Evolutionary conservation across 768 basidiomycete genomes (phyloP).

Genomic region (Mycena capillaripes): DNA sequence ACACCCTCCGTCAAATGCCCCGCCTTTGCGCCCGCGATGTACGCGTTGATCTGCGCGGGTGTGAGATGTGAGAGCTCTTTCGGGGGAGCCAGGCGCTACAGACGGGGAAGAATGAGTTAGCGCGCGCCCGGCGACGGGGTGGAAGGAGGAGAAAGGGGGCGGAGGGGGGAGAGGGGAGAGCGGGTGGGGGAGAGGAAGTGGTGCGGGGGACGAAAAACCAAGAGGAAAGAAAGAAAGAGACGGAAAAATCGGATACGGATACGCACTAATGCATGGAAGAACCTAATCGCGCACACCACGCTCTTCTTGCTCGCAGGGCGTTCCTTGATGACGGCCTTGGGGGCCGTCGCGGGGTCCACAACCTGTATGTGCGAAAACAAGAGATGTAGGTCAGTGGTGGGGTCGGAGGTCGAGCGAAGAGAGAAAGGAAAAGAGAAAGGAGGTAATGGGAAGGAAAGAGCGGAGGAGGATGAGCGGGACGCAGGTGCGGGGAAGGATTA

Average conservation of each 20-base stretch:
- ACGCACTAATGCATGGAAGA: constrained; percentile 97
- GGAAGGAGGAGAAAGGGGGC: not conserved
- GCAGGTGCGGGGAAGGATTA: not conserved
- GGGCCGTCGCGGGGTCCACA: constrained; percentile 79
- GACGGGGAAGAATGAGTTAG: too few species aligned
- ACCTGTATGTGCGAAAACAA: constrained; percentile 68
- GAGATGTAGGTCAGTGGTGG: constrained; percentile 8
- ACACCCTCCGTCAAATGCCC: constrained; percentile 78
- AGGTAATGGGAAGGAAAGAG: not conserved
- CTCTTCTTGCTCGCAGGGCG: constrained; percentile 83
- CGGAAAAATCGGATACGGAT: too few species aligned
- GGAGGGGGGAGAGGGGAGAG: not conserved
- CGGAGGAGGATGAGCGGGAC: not conserved
- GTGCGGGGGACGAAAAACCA: too few species aligned
- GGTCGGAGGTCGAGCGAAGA: not conserved
- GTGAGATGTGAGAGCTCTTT: constrained; percentile 88
- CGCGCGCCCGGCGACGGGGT: too few species aligned
- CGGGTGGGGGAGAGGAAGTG: not conserved
- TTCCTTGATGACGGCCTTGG: constrained; percentile 72
- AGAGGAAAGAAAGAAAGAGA: not conserved
- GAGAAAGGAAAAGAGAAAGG: not conserved
- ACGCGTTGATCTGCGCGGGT: constrained; percentile 86
- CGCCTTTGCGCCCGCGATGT: constrained; percentile 76
- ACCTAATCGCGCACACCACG: constrained; percentile 74
- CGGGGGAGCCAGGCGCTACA: constrained; percentile 90